phyloP scores from a whole-genome alignment of 257 asterid genomes.

The Marsdenia floribunda region DNA sequence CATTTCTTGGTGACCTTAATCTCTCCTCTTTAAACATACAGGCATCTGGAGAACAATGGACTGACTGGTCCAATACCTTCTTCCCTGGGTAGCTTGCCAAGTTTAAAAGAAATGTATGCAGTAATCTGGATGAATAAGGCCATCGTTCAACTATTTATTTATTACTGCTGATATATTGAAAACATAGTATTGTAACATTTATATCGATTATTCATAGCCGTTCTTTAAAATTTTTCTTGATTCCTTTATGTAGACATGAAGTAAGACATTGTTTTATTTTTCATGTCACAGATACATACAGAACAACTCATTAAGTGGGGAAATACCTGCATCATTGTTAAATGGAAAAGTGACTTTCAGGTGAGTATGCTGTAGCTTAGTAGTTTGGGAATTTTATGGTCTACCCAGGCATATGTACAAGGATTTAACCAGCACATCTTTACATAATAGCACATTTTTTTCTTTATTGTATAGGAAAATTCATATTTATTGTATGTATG shows the following conservation, averaged over 20 bases:
- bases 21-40: slow-evolving; percentile 27
- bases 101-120: slow-evolving; percentile 68
- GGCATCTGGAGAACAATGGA: slow-evolving; percentile 89
- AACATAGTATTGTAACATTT: slow-evolving; percentile 8
- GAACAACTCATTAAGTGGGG: slow-evolving; percentile 80
- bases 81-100: slow-evolving; percentile 64
- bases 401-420: neutral
- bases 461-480: neutral
- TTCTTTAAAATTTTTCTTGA: neutral
- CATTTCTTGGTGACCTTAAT: neutral
- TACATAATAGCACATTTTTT: neutral
- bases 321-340: slow-evolving; percentile 59
- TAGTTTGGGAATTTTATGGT: neutral
- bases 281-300: slow-evolving; percentile 54
- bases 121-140: slow-evolving; percentile 6
- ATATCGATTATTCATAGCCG: neutral
- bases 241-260: neutral
- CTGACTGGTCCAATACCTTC: slow-evolving; percentile 69
- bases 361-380: slow-evolving; percentile 31
- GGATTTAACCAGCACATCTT: neutral
- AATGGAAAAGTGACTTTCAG: slow-evolving; percentile 62
- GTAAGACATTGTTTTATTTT: slow-evolving; percentile 4
- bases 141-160: slow-evolving; percentile 2
- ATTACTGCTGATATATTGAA: neutral
- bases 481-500: neutral